A percentile compares a stretch with the other conserved stretches of the same genome.
These are phyloP conservation scores for Gaeumannomyces sp. DNA, from an alignment of 2,329 filamentous ascomycete species.

Conservation along the genomic window DNA sequence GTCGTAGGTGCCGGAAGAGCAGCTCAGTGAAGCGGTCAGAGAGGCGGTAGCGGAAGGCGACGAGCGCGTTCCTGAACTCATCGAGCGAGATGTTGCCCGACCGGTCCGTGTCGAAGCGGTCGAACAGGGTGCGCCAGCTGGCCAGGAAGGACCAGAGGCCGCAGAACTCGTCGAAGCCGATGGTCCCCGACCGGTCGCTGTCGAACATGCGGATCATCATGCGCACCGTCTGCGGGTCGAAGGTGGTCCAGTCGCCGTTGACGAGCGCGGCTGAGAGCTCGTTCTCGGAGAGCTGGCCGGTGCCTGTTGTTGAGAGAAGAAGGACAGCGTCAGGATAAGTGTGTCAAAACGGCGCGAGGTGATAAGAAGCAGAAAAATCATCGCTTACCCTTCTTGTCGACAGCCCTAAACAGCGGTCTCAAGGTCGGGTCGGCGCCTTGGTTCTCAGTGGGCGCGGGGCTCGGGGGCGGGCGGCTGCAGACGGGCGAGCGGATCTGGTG, in stretches of 20 bases:
- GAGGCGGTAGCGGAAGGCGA: slow-evolving; percentile 90
- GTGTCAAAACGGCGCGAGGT: slow-evolving; percentile 4
- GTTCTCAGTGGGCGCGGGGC: slow-evolving; percentile 47
- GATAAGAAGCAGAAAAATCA: background rate
- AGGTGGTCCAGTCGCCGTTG: slow-evolving; percentile 90
- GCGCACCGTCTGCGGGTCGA: slow-evolving; percentile 87
- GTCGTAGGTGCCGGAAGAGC: slow-evolving; percentile 85
- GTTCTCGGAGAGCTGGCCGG: slow-evolving; percentile 74
- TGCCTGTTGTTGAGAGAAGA: slow-evolving; percentile 39
- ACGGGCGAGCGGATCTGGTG: slow-evolving; percentile 46
- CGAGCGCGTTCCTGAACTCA: slow-evolving; percentile 85
- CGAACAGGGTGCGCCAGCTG: slow-evolving; percentile 89
- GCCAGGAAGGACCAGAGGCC: slow-evolving; percentile 94
- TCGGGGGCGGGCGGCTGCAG: slow-evolving; percentile 58
- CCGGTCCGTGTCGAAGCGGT: slow-evolving; percentile 85
- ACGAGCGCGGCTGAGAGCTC: slow-evolving; percentile 88
- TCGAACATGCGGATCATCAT: slow-evolving; percentile 99
- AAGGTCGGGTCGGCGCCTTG: slow-evolving; percentile 61
- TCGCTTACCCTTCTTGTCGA: slow-evolving; percentile 71
- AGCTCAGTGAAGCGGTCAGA: slow-evolving; percentile 77
- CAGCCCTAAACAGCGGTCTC: slow-evolving; percentile 79
- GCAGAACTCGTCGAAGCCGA: slow-evolving; percentile 94
- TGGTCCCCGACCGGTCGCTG: slow-evolving; percentile 78
- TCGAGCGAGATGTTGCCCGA: slow-evolving; percentile 78
- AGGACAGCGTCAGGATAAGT: slow-evolving; percentile 1